phyloP scores from a whole-genome alignment of 805 yeast species.

The Candida rishiriensis region DNA sequence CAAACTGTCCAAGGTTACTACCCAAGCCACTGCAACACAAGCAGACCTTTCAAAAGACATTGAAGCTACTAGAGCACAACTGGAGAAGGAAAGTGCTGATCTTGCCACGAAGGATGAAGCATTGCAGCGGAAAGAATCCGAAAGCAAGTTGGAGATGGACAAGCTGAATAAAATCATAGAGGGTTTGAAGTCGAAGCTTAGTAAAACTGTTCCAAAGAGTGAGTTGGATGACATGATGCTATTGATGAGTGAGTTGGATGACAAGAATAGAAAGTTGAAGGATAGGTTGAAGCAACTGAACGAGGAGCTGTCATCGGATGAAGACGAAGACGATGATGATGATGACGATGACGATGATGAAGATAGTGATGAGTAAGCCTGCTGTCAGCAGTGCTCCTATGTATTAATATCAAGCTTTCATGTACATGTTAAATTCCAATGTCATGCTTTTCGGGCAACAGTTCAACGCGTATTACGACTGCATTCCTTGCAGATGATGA shows the following conservation, averaged over 20 bases:
- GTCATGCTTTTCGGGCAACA: too few species aligned
- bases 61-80: slow-evolving; percentile 3
- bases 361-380: slow-evolving; percentile 22
- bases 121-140: not conserved
- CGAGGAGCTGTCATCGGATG: slow-evolving; percentile 64
- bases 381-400: too few species aligned
- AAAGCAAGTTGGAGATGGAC: not conserved
- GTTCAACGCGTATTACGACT: too few species aligned
- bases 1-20: not conserved
- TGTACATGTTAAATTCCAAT: too few species aligned
- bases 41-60: slow-evolving; percentile 2
- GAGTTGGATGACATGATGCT: slow-evolving; percentile 74
- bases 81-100: slow-evolving; percentile 7
- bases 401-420: too few species aligned
- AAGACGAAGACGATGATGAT: slow-evolving; percentile 62
- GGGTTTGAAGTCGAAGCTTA: slow-evolving; percentile 3
- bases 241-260: slow-evolving; percentile 73
- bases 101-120: slow-evolving; percentile 4
- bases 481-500: too few species aligned
- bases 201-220: slow-evolving; percentile 38
- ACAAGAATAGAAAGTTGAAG: slow-evolving; percentile 56
- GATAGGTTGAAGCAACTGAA: slow-evolving; percentile 47
- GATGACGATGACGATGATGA: slow-evolving; percentile 48
- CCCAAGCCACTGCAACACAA: slow-evolving; percentile 1
- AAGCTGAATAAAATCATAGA: slow-evolving; percentile 3